Base-by-base conservation (phyloP, 768 basidiomycete species). In the Russula vinacea region DNA sequence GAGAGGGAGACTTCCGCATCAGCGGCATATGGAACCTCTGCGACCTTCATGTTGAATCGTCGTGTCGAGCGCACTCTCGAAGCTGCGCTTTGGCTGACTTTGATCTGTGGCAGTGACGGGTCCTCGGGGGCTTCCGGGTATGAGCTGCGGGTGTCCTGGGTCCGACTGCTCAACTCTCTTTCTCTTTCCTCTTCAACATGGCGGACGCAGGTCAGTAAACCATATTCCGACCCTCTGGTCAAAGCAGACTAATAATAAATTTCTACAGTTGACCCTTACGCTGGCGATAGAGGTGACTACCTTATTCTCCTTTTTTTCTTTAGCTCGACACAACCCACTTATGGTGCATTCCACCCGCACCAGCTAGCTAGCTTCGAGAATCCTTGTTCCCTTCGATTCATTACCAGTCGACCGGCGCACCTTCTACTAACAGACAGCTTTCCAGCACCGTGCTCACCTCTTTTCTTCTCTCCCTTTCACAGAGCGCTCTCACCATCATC, bases 1-100 rank as follows among this genome's bases (percentile, higher is more conserved):
- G 88, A 84, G 17, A 97, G 79, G 3, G 93, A 92, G 56, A 91
- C 83, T 73, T 96, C 87, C 3, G 94, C 95, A 73, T 98, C 95
- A 17, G 94, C 95, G 57, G 95, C 95, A 75, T 97, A 97, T 44
- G 95, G 95, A 19, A 97, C 81, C 71, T 97, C 93, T 58, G 90
- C 90, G 42, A 86, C 73, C 85, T 88, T 86, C 54, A 50, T 61
- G 59, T 35, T 35, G 37, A 56, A 51, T 24, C 47, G 50, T 29
- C 44, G 44, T 45, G 42, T 44, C 9, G 42, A 45, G 44, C 44
- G 24, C 8, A 13, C 24, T 26, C 49, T 47, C 8, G 44, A 13
- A 11, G 44, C 49, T 26, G 24, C 9, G 22, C 51, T 33, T 14
- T 22, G 32, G 19, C 32, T 52, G 51, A 52, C 51, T 53, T 3